Conservation (phyloP, 2,329 filamentous ascomycete species). For the Nannizzia gypsea region DNA sequence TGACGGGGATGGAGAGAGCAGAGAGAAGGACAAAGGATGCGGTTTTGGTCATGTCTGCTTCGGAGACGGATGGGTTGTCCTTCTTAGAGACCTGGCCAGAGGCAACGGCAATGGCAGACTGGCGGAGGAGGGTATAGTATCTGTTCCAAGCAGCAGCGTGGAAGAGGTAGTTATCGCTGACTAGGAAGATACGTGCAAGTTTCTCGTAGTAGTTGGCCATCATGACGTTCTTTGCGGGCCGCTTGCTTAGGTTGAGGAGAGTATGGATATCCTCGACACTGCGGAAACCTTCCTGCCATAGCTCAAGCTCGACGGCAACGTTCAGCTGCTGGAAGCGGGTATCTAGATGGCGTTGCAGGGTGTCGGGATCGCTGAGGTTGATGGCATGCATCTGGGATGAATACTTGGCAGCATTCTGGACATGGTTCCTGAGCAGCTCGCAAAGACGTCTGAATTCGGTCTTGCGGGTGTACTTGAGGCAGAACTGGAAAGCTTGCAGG, state of each 20-base stretch:
- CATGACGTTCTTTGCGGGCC: constrained; percentile 96
- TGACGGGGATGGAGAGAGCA: constrained; percentile 94
- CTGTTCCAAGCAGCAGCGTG: constrained; percentile 95
- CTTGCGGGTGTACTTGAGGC: constrained; percentile 94
- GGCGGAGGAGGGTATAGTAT: constrained; percentile 91
- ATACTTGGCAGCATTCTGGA: constrained; percentile 98
- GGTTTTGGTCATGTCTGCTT: constrained; percentile 83
- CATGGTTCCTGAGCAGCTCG: constrained; percentile 94
- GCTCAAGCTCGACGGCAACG: constrained; percentile 90
- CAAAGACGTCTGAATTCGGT: constrained; percentile 98
- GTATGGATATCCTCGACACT: constrained; percentile 99
- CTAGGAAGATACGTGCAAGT: constrained; percentile 93
- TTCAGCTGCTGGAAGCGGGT: constrained; percentile 98
- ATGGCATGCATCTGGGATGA: constrained; percentile 98
- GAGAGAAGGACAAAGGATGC: constrained; percentile 93
- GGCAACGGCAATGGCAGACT: constrained; percentile 72
- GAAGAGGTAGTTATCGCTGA: constrained; percentile 99
- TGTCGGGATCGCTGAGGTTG: constrained; percentile 95
- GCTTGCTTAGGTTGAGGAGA: constrained; percentile 92
- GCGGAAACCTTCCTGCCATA: constrained; percentile 99
- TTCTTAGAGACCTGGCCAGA: constrained; percentile 81
- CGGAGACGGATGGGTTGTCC: constrained; percentile 81
- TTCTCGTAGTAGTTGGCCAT: constrained; percentile 99
- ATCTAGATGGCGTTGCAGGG: constrained; percentile 90
- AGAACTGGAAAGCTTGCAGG: constrained; percentile 97